Percentiles rank a stretch among this genome's conserved stretches.
Conservation (phyloP, 2,329 filamentous ascomycete species). For the Aspergillus oerlinghausenensis region DNA sequence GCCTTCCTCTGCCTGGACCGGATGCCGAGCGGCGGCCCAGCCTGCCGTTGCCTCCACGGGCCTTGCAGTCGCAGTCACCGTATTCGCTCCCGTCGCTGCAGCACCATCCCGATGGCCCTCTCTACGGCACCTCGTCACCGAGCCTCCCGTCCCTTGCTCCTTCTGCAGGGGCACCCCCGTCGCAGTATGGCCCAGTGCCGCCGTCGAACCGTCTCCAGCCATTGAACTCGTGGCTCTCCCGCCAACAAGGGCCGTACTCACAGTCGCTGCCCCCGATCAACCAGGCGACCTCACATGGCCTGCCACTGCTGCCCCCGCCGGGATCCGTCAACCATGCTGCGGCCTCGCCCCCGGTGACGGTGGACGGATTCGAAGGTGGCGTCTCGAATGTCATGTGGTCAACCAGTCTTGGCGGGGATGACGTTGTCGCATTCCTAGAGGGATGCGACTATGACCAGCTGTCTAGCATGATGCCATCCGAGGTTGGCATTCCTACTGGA, state of each 20-base stretch:
- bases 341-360: constrained; percentile 27
- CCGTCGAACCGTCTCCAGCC: constrained; percentile 35
- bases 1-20: constrained; percentile 26
- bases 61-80: constrained; percentile 31
- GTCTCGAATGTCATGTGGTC: constrained; percentile 24
- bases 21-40: constrained; percentile 36
- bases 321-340: constrained; percentile 27
- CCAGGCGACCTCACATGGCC: constrained; percentile 25
- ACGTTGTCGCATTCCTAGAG: constrained; percentile 35
- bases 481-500: constrained; percentile 29
- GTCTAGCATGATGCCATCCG: constrained; percentile 23
- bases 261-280: constrained; percentile 38
- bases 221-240: constrained; percentile 36
- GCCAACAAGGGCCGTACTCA: constrained; percentile 31
- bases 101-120: constrained; percentile 28
- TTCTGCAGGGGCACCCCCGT: not conserved
- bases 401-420: constrained; percentile 34
- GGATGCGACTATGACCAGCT: constrained; percentile 30
- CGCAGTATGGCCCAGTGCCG: constrained; percentile 23
- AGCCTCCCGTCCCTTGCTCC: constrained; percentile 29
- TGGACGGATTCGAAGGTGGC: constrained; percentile 22
- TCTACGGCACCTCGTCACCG: constrained; percentile 28
- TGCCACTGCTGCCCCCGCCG: constrained; percentile 34
- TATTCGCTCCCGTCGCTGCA: constrained; percentile 34
- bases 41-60: constrained; percentile 32